Evolutionary conservation across 331 rosid species (phyloP), one percentile per base, ranked within the genome.

Genomic region (Malus hybrid): DNA sequence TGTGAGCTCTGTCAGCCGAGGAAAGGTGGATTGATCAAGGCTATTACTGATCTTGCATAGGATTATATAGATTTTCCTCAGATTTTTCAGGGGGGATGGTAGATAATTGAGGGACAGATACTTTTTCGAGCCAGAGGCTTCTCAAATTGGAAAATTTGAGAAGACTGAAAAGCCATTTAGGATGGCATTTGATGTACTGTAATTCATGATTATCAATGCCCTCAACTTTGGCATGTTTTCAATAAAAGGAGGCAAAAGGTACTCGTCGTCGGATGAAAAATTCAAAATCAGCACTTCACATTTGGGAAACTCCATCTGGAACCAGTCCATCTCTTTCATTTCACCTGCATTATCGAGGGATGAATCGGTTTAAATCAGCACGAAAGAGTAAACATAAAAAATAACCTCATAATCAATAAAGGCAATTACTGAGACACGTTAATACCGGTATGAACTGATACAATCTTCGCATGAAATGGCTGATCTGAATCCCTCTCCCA

Each of bases 101-200:
- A 11, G 90, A 81, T 7, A 89, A 82, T 13, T 76, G 82, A 18
- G 97, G 93, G 61, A 82, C 82, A 10, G 86, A 82, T 22, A 90
- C 88, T 66, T 86, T 94, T 83, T 94, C 97, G 24, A 94, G 96
- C 99, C 97, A 94, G 24, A 94, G 91, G 83, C 96, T 87, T 71
- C 84, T 88, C 77, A 91, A 79, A 74, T 83, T 78, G 12, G 75
- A 64, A 90, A 73, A 70, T 75, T 81, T 20, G 83, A 42, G 52
- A 90, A 80, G 46, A 91, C 82, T 1, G 88, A 84, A 20, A 84
- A 74, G 48, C 88, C 89, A 48, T 74, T 65, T 50, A 94, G 88
- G 50, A 65, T 48, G 1, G 97, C 92, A 68, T 75, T 89, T 13
- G 89, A 73, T 24, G 93, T 77, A 58, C 87, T 73, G 48, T 86